These are phyloP conservation scores for Physcia stellaris DNA, from an alignment of 495 filamentous ascomycete species.

Conservation along the genomic window DNA sequence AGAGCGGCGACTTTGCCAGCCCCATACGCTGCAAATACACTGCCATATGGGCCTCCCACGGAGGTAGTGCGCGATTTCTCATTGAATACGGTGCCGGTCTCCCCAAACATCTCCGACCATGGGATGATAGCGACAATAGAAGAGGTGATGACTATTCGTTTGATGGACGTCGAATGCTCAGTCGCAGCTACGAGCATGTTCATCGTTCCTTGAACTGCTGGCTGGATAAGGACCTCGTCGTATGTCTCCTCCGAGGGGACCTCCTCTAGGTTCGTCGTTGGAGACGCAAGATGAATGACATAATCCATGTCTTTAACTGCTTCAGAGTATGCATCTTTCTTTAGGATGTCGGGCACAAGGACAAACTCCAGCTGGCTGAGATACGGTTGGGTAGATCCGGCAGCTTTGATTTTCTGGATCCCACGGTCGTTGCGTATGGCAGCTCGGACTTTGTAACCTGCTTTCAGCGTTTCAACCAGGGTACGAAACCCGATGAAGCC, in stretches of 20 bases:
- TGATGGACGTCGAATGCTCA: constrained; percentile 16
- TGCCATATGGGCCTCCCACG: neutral
- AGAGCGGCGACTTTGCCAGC: constrained; percentile 22
- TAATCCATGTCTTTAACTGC: constrained; percentile 32
- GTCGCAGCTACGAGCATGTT: constrained; percentile 26
- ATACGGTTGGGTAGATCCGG: constrained; percentile 12
- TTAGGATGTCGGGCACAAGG: constrained; percentile 34
- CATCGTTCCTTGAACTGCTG: constrained; percentile 25
- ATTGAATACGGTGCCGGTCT: too few species aligned
- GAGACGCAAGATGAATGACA: constrained; percentile 40
- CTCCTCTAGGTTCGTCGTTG: constrained; percentile 12
- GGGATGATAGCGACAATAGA: constrained; percentile 24
- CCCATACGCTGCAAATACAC: too few species aligned
- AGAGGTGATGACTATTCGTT: constrained; percentile 29
- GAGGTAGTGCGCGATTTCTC: constrained; percentile 3
- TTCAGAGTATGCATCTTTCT: constrained; percentile 28
- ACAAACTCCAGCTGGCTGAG: constrained; percentile 20
- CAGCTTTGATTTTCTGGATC: constrained; percentile 21
- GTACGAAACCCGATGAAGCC: constrained; percentile 32
- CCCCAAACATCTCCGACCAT: too few species aligned
- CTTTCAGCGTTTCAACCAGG: constrained; percentile 21
- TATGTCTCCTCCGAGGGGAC: constrained; percentile 9
- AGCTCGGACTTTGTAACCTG: constrained; percentile 24
- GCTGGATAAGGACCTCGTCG: constrained; percentile 19
- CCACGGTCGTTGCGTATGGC: constrained; percentile 21